Conservation (phyloP, 108 stramenopile genomes). For the Hondaea fermentalgiana region DNA sequence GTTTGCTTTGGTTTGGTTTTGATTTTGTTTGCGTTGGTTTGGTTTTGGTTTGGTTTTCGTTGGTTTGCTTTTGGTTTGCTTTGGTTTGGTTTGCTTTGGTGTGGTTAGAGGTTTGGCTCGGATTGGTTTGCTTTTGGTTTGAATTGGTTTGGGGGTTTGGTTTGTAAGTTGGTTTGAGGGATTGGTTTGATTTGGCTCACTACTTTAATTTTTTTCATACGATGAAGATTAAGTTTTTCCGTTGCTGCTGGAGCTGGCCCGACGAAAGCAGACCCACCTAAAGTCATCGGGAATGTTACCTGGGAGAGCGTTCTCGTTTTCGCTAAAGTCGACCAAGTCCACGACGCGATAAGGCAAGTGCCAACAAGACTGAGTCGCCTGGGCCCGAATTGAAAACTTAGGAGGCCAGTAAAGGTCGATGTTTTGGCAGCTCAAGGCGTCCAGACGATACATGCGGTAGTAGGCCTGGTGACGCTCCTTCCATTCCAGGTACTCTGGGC, state of each 20-base stretch:
- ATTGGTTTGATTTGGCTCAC: too few relatives aligned
- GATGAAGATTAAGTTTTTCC: too few relatives aligned
- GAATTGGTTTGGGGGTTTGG: too few relatives aligned
- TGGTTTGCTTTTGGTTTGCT: too few relatives aligned
- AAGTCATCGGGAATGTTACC: not conserved
- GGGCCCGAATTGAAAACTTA: not conserved
- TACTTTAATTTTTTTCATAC: too few relatives aligned
- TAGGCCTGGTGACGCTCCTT: constrained; percentile 77
- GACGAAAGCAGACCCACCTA: not conserved
- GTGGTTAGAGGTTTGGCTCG: too few relatives aligned
- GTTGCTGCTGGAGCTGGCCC: not conserved
- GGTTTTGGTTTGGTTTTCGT: too few relatives aligned
- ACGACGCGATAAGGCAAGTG: not conserved
- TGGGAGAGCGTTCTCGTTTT: not conserved
- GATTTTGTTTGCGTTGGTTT: too few relatives aligned
- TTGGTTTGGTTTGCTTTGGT: too few relatives aligned
- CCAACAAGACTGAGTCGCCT: not conserved
- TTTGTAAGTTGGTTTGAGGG: too few relatives aligned
- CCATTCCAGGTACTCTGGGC: constrained; percentile 79
- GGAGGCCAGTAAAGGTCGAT: not conserved
- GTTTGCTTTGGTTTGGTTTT: too few relatives aligned
- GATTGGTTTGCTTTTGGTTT: too few relatives aligned
- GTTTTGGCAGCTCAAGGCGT: not conserved
- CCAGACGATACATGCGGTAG: not conserved
- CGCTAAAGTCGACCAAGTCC: not conserved